Percentiles rank a stretch among this genome's conserved stretches.
phyloP scores from a whole-genome alignment of 2,329 filamentous ascomycete species.

The Catunica adiposa region DNA sequence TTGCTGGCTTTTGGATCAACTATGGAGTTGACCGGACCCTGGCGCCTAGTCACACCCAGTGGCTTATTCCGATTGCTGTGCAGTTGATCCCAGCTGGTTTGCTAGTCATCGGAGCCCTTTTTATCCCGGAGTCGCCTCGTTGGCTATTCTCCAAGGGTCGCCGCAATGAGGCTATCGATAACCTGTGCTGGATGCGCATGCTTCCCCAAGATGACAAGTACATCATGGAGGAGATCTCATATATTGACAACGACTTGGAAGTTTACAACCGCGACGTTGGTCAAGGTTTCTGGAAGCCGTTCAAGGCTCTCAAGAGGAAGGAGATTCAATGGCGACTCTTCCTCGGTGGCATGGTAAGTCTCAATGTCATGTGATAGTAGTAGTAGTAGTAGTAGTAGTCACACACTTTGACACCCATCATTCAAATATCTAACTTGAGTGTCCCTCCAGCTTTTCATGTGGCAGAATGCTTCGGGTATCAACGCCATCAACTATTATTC shows the following conservation, averaged over 20 bases:
- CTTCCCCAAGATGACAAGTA: constrained; percentile 41
- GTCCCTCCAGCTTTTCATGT: constrained; percentile 46
- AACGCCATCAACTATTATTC: constrained; percentile 60
- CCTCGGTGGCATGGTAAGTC: constrained; percentile 42
- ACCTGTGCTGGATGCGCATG: constrained; percentile 49
- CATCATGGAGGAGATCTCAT: constrained; percentile 55
- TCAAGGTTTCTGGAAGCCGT: constrained; percentile 59
- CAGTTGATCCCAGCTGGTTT: constrained; percentile 51
- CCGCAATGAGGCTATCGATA: constrained; percentile 40
- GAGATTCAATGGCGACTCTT: constrained; percentile 55
- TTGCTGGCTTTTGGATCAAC: constrained; percentile 51
- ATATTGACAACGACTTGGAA: constrained; percentile 54
- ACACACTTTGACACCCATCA: too few species aligned
- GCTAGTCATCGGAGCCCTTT: constrained; percentile 43
- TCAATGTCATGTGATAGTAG: too few species aligned
- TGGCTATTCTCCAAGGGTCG: constrained; percentile 50
- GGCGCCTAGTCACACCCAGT: constrained; percentile 52
- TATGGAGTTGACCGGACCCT: constrained; percentile 56
- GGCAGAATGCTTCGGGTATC: constrained; percentile 61
- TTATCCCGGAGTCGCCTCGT: constrained; percentile 50
- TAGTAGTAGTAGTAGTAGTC: too few species aligned
- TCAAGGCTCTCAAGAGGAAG: constrained; percentile 37
- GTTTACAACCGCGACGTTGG: constrained; percentile 46
- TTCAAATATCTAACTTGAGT: too few species aligned
- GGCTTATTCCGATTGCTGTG: constrained; percentile 45